Evolutionary conservation across 768 basidiomycete species (phyloP), one percentile per base, ranked within the genome.

Genomic region (Hygrocybe punicea): DNA sequence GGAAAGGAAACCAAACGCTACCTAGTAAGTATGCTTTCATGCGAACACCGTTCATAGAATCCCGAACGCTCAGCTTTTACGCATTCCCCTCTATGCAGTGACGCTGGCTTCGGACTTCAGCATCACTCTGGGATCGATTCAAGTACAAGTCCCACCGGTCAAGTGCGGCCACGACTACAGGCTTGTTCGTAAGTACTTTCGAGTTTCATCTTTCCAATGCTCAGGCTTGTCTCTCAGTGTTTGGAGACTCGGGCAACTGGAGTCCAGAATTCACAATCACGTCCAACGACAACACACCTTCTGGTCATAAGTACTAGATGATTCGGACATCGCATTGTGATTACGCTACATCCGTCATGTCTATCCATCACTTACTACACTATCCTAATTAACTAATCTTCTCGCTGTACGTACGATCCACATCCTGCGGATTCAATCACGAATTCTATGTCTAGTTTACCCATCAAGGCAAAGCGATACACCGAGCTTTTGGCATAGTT

Each of bases 241-340:
- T 81, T 39, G 80, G 80, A 11, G 81, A 81, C 65, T 81, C 79
- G 45, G 80, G 79, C 16, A 73, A 81, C 59, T 76, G 56, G 57
- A 76, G 74, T 46, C 61, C 58, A 0, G 0, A 34, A 21, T 75
- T 75, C 37, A 55, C 64, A 7, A 76, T 60, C 45, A 40, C 21
- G 13, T 34, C 29, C 50, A 37, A 51, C 25, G 19, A 51, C 9
- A 13, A 35, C 10, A 49, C 48, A n/a, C 24, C 24, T 21, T 19
- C 14, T 29, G 10, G 25, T 48, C 46, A 3, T 3, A 6, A n/a
- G 5, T 48, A 21, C 23, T 13, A 24, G 17, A 49, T 34, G 40
- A 29, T 29, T 29, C 8, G 29, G 29, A 29, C 29, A 29, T 29
- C 8, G 29, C 29, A 29, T 29, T 29, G 4, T 29, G 29, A 29